phyloP scores from a whole-genome alignment of 1,139 yeast species.

The Taiozyma onychis region DNA sequence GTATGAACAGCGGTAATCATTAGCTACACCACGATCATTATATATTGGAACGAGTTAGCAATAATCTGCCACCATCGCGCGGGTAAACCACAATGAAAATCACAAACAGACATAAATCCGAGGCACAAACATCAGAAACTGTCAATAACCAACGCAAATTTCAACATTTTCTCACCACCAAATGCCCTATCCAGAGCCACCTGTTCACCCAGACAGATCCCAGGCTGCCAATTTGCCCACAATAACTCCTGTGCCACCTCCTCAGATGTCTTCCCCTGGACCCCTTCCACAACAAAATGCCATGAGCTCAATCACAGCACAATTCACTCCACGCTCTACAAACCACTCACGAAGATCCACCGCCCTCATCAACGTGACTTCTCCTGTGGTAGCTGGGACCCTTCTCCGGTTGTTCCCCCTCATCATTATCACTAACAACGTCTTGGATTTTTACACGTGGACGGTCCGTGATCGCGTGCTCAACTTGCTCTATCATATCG shows the following conservation, averaged over 20 bases:
- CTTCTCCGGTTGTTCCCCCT: constrained; percentile 44
- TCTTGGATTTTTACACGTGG: constrained; percentile 18
- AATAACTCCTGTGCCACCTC: neutral
- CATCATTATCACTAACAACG: constrained; percentile 30
- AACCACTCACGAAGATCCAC: constrained; percentile 2
- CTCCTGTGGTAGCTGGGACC: constrained; percentile 41
- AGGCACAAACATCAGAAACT: no score
- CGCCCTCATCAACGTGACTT: constrained; percentile 30
- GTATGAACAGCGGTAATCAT: no score
- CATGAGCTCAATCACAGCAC: neutral
- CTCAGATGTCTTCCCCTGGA: neutral
- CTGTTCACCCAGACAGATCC: neutral
- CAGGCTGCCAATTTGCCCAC: no score
- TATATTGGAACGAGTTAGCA: no score
- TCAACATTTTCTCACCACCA: neutral
- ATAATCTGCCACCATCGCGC: neutral
- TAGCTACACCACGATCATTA: no score
- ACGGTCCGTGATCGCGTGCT: constrained; percentile 11
- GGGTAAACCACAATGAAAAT: neutral
- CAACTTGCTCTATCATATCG: constrained; percentile 12
- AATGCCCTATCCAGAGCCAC: neutral
- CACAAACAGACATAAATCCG: neutral
- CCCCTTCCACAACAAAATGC: neutral
- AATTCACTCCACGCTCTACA: constrained; percentile 1
- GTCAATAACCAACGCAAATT: no score